phyloP scores from a whole-genome alignment of 352 stramenopile genomes.

The Peronospora belbahrii region DNA sequence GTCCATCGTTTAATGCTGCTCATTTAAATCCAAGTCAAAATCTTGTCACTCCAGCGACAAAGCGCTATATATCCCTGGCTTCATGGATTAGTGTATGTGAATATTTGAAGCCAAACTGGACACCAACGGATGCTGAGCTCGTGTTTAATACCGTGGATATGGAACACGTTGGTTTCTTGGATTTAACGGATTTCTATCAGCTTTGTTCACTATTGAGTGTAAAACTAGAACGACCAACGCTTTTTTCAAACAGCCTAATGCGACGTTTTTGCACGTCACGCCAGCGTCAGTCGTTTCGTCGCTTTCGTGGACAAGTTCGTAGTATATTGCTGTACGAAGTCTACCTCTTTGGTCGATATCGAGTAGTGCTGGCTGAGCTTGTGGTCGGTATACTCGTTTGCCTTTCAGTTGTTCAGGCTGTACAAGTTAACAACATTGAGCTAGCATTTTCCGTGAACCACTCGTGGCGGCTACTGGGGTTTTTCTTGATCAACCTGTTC shows the following conservation, averaged over 20 bases:
- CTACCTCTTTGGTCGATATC: slow-evolving; percentile 51
- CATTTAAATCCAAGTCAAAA: slow-evolving; percentile 16
- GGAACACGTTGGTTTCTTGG: slow-evolving; percentile 49
- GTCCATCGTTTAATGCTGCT: slow-evolving; percentile 35
- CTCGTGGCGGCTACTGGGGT: slow-evolving; percentile 64
- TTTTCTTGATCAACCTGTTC: slow-evolving; percentile 62
- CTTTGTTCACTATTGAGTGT: slow-evolving; percentile 70
- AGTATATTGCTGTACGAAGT: slow-evolving; percentile 56
- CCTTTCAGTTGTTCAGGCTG: slow-evolving; percentile 65
- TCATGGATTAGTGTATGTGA: slow-evolving; percentile 67
- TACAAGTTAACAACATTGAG: slow-evolving; percentile 80
- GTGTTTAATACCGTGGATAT: slow-evolving; percentile 79
- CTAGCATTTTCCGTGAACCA: slow-evolving; percentile 67
- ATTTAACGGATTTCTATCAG: slow-evolving; percentile 70
- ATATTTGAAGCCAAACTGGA: slow-evolving; percentile 73
- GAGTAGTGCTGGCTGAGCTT: slow-evolving; percentile 62
- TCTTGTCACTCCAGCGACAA: slow-evolving; percentile 38
- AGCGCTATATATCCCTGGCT: slow-evolving; percentile 53
- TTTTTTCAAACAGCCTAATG: slow-evolving; percentile 38
- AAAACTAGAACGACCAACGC: slow-evolving; percentile 44
- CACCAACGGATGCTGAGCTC: slow-evolving; percentile 52
- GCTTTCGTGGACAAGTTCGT: slow-evolving; percentile 42
- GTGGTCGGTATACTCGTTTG: slow-evolving; percentile 70
- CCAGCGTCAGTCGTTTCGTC: slow-evolving; percentile 43
- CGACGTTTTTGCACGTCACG: slow-evolving; percentile 36